These are phyloP conservation scores for Agaricus subrufescens DNA, from an alignment of 768 basidiomycete species.

Conservation along the genomic window DNA sequence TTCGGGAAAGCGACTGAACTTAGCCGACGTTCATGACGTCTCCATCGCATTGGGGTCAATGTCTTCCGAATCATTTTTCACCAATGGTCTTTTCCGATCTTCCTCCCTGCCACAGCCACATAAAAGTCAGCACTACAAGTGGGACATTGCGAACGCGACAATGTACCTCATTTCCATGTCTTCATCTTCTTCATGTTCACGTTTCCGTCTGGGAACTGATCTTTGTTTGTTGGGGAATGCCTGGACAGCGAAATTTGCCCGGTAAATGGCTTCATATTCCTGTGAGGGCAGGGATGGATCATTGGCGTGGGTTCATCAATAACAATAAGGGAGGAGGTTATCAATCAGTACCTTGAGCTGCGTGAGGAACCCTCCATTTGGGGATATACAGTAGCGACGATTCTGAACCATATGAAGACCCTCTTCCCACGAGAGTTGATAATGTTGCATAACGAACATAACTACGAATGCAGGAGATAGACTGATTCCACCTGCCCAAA, in stretches of 20 bases:
- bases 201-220: constrained; percentile 55
- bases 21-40: constrained; percentile 24
- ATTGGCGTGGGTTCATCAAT: not conserved
- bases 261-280: constrained; percentile 94
- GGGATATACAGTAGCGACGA: constrained; percentile 89
- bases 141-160: not conserved
- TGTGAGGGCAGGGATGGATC: constrained; percentile 20
- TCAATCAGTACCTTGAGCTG: constrained; percentile 71
- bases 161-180: constrained; percentile 22
- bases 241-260: constrained; percentile 67
- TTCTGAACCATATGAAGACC: constrained; percentile 87
- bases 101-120: constrained; percentile 28
- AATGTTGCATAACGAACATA: constrained; percentile 90
- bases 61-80: constrained; percentile 27
- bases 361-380: constrained; percentile 86
- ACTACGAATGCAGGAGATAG: constrained; percentile 87
- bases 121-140: constrained; percentile 1
- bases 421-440: constrained; percentile 81
- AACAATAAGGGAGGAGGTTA: not conserved
- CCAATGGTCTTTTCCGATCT: constrained; percentile 42
- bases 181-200: constrained; percentile 70
- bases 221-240: constrained; percentile 46
- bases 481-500: constrained; percentile 69
- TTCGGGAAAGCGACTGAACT: not conserved
- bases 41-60: constrained; percentile 47